These are phyloP conservation scores for Vitis rotundifolia DNA, from an alignment of 164 flowering plant species.

Conservation along the genomic window DNA sequence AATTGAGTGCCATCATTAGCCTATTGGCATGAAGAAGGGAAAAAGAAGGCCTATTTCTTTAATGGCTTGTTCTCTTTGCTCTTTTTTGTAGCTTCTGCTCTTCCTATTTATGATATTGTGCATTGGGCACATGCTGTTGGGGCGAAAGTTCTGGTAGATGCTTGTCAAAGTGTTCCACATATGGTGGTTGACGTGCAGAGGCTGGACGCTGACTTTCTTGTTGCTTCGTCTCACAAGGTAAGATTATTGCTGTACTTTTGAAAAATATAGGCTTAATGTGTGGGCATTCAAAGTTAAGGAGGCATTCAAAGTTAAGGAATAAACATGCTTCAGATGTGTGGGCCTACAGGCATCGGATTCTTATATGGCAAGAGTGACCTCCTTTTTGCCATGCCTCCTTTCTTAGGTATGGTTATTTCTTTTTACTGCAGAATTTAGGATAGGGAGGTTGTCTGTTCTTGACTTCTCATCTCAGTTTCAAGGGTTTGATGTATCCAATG, in stretches of 20 bases:
- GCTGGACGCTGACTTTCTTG: constrained; percentile 88
- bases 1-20: not conserved
- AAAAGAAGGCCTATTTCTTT: too few relatives aligned
- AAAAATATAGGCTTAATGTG: not conserved
- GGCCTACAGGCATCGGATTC: constrained; percentile 99
- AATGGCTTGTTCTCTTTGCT: not conserved
- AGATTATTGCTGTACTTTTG: constrained; percentile 19
- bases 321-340: constrained; percentile 99
- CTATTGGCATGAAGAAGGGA: not conserved
- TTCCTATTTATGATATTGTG: constrained; percentile 76
- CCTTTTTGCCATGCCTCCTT: constrained; percentile 82
- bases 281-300: constrained; percentile 33
- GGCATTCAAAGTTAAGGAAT: constrained; percentile 39
- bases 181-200: constrained; percentile 88
- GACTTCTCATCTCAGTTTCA: not conserved
- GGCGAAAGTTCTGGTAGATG: constrained; percentile 94
- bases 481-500: not conserved
- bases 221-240: constrained; percentile 99
- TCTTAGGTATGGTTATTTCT: constrained; percentile 56
- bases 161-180: constrained; percentile 99
- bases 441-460: not conserved
- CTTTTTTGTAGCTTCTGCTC: constrained; percentile 64
- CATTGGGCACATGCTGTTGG: constrained; percentile 84
- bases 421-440: not conserved
- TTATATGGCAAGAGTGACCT: constrained; percentile 82